Evolutionary conservation across 768 basidiomycete genomes (phyloP), one percentile per base, ranked within the genome.

Genomic region (Phlebiopsis flavidoalba): DNA sequence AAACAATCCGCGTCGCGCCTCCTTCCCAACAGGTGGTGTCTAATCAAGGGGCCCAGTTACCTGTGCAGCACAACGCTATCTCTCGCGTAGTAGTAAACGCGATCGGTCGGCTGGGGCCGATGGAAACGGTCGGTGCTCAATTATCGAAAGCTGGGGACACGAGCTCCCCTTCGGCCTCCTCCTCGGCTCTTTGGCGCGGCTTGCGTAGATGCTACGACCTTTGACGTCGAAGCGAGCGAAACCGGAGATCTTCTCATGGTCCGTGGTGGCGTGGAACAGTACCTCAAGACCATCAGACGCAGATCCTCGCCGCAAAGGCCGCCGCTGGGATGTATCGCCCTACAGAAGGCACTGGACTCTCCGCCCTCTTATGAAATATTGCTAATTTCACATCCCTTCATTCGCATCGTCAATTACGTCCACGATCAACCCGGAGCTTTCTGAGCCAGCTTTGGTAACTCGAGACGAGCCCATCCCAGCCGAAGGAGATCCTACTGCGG

Each of bases 61-160:
- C 85, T 0, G 75, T 78, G 43, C 83, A 83, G 26, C 84, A 88
- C 57, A 84, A 79, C 66, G 78, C 86, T 0, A 75, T 94, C 15
- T 91, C 89, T 0, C 82, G 91, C 0, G 89, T 82, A 11, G 82
- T 95, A 51, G 86, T 90, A 57, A 88, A 85, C 73, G 93, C 93
- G 2, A 86, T 94, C 31, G 91, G 93, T 5, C 82, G 89, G 5
- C 74, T 95, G 17, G 93, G n/a, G 93, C 1, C 77, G 89, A 10
- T 89, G 93, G 89, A 89, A 82, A 67, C 84, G n/a, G 93, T 6
- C n/a, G n/a, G 91, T 90, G 31, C 71, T 94, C 55, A 86, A 89
- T 64, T 73, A 76, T 37, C 71, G 79, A 5, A 55, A 8, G 70
- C 71, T 22, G 65, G 72, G n/a, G 19, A 64, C 74, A 43, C 72